These are phyloP conservation scores for Anthracocystis walkeri DNA, from an alignment of 1,284 basidiomycete genomes.

Conservation along the genomic window DNA sequence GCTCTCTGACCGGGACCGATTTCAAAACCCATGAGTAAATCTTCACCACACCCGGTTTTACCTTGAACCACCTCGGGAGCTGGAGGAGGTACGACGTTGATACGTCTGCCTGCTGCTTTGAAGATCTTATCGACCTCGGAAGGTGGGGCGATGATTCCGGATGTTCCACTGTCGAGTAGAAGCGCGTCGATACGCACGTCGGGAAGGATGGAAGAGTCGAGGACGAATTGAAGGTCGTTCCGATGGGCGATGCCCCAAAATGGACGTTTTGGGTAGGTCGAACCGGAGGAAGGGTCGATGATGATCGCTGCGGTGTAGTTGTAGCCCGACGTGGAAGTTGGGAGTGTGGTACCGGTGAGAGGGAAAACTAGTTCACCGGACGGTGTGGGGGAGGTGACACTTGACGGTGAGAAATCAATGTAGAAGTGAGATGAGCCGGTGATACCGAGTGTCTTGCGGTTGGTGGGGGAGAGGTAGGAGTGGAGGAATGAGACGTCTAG, in stretches of 20 bases:
- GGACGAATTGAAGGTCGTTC: constrained; percentile 12
- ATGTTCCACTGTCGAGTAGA: constrained; percentile 34
- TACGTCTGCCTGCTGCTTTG: not conserved
- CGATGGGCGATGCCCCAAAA: constrained; percentile 47
- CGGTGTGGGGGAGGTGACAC: not conserved
- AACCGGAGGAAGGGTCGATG: constrained; percentile 20
- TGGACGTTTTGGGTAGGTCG: constrained; percentile 16
- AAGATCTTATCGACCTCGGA: constrained; percentile 36
- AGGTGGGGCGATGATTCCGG: constrained; percentile 29
- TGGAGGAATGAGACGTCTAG: constrained; percentile 27
- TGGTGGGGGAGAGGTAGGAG: constrained; percentile 11
- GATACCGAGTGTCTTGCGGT: constrained; percentile 17
- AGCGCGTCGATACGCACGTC: constrained; percentile 33
- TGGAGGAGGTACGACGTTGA: not conserved
- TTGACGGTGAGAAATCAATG: constrained; percentile 8
- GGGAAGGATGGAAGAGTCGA: not conserved
- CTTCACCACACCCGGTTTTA: not conserved
- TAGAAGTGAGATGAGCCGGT: constrained; percentile 27
- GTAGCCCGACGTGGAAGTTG: constrained; percentile 1
- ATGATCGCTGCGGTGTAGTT: not conserved
- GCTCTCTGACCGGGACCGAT: constrained; percentile 6
- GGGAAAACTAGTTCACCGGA: constrained; percentile 37
- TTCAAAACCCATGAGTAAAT: constrained; percentile 11
- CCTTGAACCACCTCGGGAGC: constrained; percentile 4
- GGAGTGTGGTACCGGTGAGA: constrained; percentile 12